phyloP scores from a whole-genome alignment of 108 stramenopile species.

The Pinguiococcus pyrenoidosus region DNA sequence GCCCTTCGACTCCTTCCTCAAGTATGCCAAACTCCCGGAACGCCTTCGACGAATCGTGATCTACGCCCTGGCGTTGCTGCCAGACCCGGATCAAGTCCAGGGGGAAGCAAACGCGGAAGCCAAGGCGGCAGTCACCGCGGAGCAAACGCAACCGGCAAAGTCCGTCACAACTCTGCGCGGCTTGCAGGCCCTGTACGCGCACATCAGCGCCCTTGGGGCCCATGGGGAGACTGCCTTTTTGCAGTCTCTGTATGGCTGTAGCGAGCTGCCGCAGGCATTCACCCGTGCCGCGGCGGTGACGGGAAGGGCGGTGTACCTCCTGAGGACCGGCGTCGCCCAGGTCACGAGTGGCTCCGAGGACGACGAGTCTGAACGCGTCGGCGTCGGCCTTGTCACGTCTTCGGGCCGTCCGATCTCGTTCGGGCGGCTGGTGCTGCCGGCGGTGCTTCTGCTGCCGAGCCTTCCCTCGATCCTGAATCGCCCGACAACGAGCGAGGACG shows the following conservation, averaged over 20 bases:
- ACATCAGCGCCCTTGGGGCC: conserved; percentile 29
- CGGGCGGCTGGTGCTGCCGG: no score
- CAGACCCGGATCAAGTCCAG: not conserved
- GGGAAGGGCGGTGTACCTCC: conserved; percentile 18
- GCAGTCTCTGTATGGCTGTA: conserved; percentile 22
- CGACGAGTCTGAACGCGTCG: no score
- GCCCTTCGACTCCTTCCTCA: conserved; percentile 14
- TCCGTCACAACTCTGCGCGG: not conserved
- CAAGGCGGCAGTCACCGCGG: no score
- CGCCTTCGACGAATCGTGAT: conserved; percentile 12
- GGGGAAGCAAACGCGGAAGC: conserved; percentile 3
- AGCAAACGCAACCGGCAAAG: not conserved
- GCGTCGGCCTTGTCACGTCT: no score
- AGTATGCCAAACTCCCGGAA: conserved; percentile 15
- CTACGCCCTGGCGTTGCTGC: conserved; percentile 20
- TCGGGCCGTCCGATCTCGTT: no score
- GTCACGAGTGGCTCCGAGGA: no score
- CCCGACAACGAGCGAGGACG: no score
- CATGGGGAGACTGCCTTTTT: conserved; percentile 33
- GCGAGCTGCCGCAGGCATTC: conserved; percentile 27
- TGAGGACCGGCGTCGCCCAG: no score
- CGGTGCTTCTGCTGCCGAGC: no score
- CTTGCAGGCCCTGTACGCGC: conserved; percentile 2
- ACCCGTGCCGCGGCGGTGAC: conserved; percentile 18
- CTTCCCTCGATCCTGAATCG: no score